Evolutionary conservation across 495 filamentous ascomycete species (phyloP), one percentile per base, ranked within the genome.

Genomic region (Aspergillus olivimuriae): DNA sequence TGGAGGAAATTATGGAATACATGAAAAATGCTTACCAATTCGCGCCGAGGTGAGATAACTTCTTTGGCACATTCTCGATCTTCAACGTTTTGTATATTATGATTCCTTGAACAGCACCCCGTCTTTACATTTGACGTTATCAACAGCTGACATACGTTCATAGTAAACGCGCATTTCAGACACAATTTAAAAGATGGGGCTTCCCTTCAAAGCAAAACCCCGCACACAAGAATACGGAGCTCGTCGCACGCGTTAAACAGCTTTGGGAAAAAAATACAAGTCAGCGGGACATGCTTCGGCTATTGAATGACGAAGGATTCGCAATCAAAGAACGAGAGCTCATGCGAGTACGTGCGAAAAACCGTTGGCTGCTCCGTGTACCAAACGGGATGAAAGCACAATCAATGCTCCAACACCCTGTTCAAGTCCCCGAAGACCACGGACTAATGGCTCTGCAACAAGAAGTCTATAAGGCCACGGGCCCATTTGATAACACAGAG

Each of bases 141-240:
- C 34, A 22, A 20, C 16, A 26, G 10, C 19, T 34, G 15, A 21
- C 33, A 36, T 20, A 8, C 31, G 14, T 19, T 26, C 10, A 33
- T 57, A 88, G 83, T 57, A 87, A 85, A 60, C 81, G 84, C 28
- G 78, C 81, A 19, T 86, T 79, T 50, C 83, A 88, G 56, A 75
- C 70, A 9, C 82, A 86, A 45, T 87, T 87, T 63, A 83, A 78
- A 53, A 70, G 78, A 59, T 92, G 87, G 87, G 73, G 75, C 0
- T 92, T 90, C 46, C 86, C 87, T 3, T 76, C 70, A 45, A 87
- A 84, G 58, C 77, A 81, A 47, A 82, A 79, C 48, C 81, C 78
- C 8, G 77, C 77, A 4, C 81, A 83, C 58, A 83, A 82, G 53
- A 83, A 86, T 54, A 60, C 68, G 18, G 65, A 63, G 10, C 73